Evolutionary conservation across 2,329 filamentous ascomycete species (phyloP), one percentile per base, ranked within the genome.

Genomic region (Bipolaris oryzae): DNA sequence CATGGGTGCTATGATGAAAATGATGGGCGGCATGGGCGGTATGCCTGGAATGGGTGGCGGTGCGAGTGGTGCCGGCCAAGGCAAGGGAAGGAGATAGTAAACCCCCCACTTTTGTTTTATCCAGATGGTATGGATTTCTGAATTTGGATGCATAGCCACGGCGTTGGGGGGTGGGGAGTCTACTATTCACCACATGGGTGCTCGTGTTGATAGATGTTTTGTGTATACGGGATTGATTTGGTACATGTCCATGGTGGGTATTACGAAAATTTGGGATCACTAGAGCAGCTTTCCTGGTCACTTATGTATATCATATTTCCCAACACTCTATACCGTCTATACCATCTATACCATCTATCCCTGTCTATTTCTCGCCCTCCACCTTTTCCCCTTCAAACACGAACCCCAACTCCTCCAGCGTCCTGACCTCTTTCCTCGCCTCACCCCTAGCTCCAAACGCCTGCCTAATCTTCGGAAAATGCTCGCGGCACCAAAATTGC

Each of bases 371-470:
- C 10, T 33, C 7, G 7, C 9, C 15, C 10, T 39, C 39, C 21
- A 21, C 15, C 15, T 20, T 42, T 25, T 11, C 13, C 28, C 69
- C 69, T 55, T 81, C 78, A 69, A 83, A 91, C 51, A 80, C 74
- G 68, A 90, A 90, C 0, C 91, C 93, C 28, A 96, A 79, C 63
- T 96, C 89, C 61, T 85, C 83, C 20, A 96, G 73, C 3, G 81
- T 86, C 70, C 77, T 88, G 9, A 92, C 87, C 6, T 76, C 79
- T 44, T 74, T 63, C 55, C 85, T 79, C 45, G 75, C 73, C 34
- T 87, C 83, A 0, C 91, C 92, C 35, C 79, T 78, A 59, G 83
- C 80, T 55, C 88, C 84, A 72, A 95, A 97, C 28, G 83, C 84
- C 64, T 87, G 83, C 74, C 91, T 90, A 34, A 93, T 90, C 11